phyloP scores from a whole-genome alignment of 1,139 yeast species.

The Nakaseomyces delphensis region DNA sequence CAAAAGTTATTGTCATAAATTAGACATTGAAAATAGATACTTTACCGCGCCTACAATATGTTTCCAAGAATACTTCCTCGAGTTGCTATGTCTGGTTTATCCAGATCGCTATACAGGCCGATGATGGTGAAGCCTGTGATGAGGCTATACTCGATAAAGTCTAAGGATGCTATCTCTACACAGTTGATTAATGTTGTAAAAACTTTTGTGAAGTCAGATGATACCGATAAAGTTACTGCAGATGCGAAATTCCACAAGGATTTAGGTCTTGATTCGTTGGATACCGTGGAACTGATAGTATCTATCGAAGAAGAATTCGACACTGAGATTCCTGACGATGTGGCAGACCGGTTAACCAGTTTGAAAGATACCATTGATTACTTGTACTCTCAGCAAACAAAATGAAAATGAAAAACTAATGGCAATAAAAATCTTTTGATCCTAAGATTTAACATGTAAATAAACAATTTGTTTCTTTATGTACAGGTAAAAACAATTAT shows the following conservation, averaged over 20 bases:
- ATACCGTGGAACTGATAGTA: slow-evolving; percentile 62
- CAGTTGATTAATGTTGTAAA: slow-evolving; percentile 24
- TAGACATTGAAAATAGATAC: not conserved
- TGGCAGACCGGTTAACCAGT: slow-evolving; percentile 60
- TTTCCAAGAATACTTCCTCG: slow-evolving; percentile 4
- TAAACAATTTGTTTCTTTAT: not conserved
- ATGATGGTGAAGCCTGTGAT: not conserved
- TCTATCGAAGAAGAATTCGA: slow-evolving; percentile 68
- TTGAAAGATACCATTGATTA: slow-evolving; percentile 62
- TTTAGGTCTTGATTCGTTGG: slow-evolving; percentile 62
- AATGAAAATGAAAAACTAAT: not conserved
- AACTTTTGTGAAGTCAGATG: slow-evolving; percentile 26
- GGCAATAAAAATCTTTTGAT: not conserved
- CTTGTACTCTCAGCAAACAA: slow-evolving; percentile 29
- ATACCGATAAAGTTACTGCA: slow-evolving; percentile 21
- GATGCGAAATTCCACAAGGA: slow-evolving; percentile 36
- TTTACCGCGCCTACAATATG: not conserved
- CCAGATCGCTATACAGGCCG: not conserved
- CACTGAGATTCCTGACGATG: slow-evolving; percentile 55
- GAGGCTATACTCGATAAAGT: not conserved
- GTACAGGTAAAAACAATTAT: too few relatives aligned
- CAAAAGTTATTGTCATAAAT: not conserved
- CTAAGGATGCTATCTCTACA: not conserved
- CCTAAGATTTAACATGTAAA: not conserved
- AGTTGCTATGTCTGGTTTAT: not conserved